Percentiles rank a stretch among this genome's conserved stretches.
These are phyloP conservation scores for Hemileia vastatrix DNA, from an alignment of 1,284 basidiomycete genomes.

Conservation along the genomic window DNA sequence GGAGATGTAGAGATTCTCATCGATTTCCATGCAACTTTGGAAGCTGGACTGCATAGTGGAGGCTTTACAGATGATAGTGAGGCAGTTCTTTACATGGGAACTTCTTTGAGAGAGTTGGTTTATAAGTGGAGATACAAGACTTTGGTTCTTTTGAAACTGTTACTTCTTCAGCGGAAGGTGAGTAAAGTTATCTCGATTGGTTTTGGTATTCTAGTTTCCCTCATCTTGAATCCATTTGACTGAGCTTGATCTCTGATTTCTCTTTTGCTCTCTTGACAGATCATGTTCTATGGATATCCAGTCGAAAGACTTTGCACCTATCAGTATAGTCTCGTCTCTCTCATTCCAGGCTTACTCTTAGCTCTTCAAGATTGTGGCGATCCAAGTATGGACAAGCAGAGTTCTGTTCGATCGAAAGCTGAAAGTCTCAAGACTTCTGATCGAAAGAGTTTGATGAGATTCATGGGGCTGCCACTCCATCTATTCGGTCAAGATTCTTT, in stretches of 20 bases:
- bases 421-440: slow-evolving; percentile 80
- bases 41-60: too few species aligned
- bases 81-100: slow-evolving; percentile 23
- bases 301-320: slow-evolving; percentile 94
- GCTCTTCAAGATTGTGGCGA: slow-evolving; percentile 81
- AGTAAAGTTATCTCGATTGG: too few species aligned
- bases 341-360: slow-evolving; percentile 70
- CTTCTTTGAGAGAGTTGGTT: slow-evolving; percentile 71
- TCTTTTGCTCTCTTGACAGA: slow-evolving; percentile 49
- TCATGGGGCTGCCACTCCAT: slow-evolving; percentile 79
- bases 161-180: slow-evolving; percentile 81
- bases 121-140: slow-evolving; percentile 89
- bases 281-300: slow-evolving; percentile 94
- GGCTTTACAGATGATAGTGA: too few species aligned
- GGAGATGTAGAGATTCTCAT: slow-evolving; percentile 35
- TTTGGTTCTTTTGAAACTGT: slow-evolving; percentile 82
- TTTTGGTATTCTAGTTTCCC: slow-evolving; percentile 23
- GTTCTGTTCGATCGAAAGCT: slow-evolving; percentile 56
- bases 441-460: slow-evolving; percentile 77
- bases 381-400: slow-evolving; percentile 65
- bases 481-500: slow-evolving; percentile 60
- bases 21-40: slow-evolving; percentile 42
- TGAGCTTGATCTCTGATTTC: neutral
- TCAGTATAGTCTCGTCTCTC: too few species aligned
- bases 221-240: too few species aligned